Conservation (phyloP, 2,329 filamentous ascomycete species). For the Podosphaera xanthii region DNA sequence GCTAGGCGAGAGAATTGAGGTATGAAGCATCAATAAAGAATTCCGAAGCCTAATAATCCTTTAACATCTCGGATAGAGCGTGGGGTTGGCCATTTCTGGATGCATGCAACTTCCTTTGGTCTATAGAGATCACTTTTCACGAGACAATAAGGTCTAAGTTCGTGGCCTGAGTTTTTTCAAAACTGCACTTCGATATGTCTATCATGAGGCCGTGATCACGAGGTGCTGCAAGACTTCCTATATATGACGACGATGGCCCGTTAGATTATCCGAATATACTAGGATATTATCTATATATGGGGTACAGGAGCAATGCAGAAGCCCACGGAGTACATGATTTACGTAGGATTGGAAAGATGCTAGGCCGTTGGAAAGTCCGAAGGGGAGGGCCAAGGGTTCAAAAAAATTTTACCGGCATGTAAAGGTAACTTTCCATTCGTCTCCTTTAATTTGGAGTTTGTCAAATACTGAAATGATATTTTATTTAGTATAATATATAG, state of each 20-base stretch:
- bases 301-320: not conserved
- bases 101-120: too few relatives aligned
- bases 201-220: not conserved
- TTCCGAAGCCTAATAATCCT: too few relatives aligned
- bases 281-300: slow-evolving; percentile 4
- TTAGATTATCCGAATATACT: slow-evolving; percentile 1
- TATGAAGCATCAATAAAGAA: too few relatives aligned
- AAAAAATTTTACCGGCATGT: not conserved
- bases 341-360: not conserved
- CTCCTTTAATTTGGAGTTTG: not conserved
- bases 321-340: not conserved
- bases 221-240: slow-evolving; percentile 1
- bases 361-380: not conserved
- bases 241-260: not conserved
- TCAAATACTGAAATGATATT: not conserved
- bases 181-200: not conserved
- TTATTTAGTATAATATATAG: not conserved
- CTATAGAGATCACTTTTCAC: too few relatives aligned
- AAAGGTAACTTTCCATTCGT: not conserved
- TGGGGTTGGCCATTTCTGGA: too few relatives aligned
- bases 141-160: not conserved
- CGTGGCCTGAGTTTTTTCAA: not conserved
- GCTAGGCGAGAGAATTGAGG: too few relatives aligned
- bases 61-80: too few relatives aligned
- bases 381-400: not conserved